Percentiles rank a stretch among this genome's conserved stretches.
Conservation (phyloP, 2,329 filamentous ascomycete genomes). For the Curvularia sp. region DNA sequence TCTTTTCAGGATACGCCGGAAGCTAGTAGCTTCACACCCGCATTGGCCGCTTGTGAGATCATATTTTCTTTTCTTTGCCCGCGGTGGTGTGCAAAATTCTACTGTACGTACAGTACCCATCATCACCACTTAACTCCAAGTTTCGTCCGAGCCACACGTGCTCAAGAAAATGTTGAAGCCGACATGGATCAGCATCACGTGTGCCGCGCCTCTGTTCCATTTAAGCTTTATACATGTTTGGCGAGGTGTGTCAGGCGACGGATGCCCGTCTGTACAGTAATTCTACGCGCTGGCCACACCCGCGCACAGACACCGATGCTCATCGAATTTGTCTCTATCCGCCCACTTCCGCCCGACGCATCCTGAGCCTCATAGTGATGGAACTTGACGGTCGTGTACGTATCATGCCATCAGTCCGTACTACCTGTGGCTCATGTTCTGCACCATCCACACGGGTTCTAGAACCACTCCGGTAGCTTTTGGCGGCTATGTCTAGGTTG, state of each 20-base stretch:
- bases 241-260: constrained; percentile 22
- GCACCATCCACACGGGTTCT: background rate
- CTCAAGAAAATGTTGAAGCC: constrained; percentile 19
- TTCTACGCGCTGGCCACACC: constrained; percentile 19
- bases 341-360: constrained; percentile 29
- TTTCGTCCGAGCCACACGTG: constrained; percentile 28
- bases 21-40: constrained; percentile 1
- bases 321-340: constrained; percentile 22
- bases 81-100: constrained; percentile 6
- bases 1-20: constrained; percentile 7
- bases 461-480: background rate
- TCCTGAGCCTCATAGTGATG: constrained; percentile 9
- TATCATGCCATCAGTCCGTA: constrained; percentile 5
- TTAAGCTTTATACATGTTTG: constrained; percentile 31
- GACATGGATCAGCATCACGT: constrained; percentile 26
- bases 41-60: constrained; percentile 6
- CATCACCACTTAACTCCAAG: constrained; percentile 17
- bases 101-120: background rate
- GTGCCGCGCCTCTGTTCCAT: constrained; percentile 23
- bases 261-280: constrained; percentile 5
- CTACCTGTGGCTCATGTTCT: background rate
- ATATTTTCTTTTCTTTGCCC: constrained; percentile 1
- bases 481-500: constrained; percentile 6
- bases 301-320: constrained; percentile 12
- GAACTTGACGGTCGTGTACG: constrained; percentile 4